Evolutionary conservation across 2,329 filamentous ascomycete species (phyloP), one percentile per base, ranked within the genome.

Genomic region (Lasiodiplodia sp.): DNA sequence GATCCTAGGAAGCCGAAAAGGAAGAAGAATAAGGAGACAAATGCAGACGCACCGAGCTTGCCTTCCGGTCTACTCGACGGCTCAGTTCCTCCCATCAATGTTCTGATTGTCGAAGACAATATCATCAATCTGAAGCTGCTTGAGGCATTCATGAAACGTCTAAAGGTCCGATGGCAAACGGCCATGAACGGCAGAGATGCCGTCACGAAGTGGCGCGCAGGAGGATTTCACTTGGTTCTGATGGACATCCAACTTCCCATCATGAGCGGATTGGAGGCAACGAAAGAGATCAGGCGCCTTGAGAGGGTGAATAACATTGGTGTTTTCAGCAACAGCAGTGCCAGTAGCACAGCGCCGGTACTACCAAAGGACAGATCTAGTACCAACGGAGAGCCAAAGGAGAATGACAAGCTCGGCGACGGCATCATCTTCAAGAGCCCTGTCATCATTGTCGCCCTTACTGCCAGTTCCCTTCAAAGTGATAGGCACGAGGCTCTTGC

Each of bases 181-280:
- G 96, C 96, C 47, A 93, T 96, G 86, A 97, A 98, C 78, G 96
- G 96, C 28, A 89, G 91, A 71, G 95, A 97, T 72, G 96, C 96
- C 2, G 94, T 98, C 34, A 91, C 88, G 70, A 97, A 97, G 81
- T 99, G 96, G 95, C 90, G 92, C 67, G 87, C 87, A 4, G 96
- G 96, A 44, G 96, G 96, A 0, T 98, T 97, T 76, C 96, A 99
- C 82, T 83, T 99, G 72, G 96, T 99, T 18, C 84, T 99, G 67
- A 99, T 99, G 96, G 96, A 99, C 78, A 98, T 99, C 72, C 96
- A 98, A 78, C 86, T 99, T 68, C 96, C 96, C 4, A 91, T 97
- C 75, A 97, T 99, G 94, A 97, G 91, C 73, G 96, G 96, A 0
- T 83, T 99, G 37, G 93, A 97, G 71, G 96, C 96, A 18, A 98